Evolutionary conservation across 2,329 filamentous ascomycete species (phyloP), one percentile per base, ranked within the genome.

Genomic region (Anisogramma anomala): DNA sequence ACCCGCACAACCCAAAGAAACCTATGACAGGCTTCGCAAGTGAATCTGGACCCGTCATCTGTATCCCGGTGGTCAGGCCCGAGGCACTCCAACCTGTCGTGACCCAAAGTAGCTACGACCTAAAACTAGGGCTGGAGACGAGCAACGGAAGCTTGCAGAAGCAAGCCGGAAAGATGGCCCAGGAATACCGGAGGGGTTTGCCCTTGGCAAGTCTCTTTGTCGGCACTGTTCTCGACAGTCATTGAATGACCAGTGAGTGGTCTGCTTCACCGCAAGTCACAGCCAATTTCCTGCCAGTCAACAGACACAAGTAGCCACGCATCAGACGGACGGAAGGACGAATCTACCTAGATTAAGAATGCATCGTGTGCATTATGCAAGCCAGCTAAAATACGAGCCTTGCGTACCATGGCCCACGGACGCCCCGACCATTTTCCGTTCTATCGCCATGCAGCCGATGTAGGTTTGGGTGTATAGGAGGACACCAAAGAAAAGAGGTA

Each of bases 381-480:
- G n/a, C 19, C 36, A 31, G 38, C 28, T 43, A 40, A 17, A 19
- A 26, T 37, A 40, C 40, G 19, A 11, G 9, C 13, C 26, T 15
- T n/a, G 30, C 3, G 28, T 33, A 27, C 27, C 36, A n/a, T 15
- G 26, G 11, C 13, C 20, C 19, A n/a, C 10, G 23, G 25, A 19
- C 10, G n/a, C 3, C 17, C 4, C 15, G 28, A 11, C 32, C 18
- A 10, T 26, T 33, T 26, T 28, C 9, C 23, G 15, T 37, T 13
- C 15, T 32, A 9, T 34, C 18, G 35, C 27, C 36, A 36, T 42
- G 35, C 36, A 39, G 33, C 17, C 28, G 11, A 26, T 38, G 22
- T 13, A 33, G 22, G 23, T 28, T 20, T n/a, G n/a, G 20, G 20
- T 17, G 23, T 26, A 36, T 33, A 43, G 19, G 7, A 25, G 15